A percentile compares a stretch with the other conserved stretches of the same genome.
These are phyloP conservation scores for Naumovozyma dairenensis DNA, from an alignment of 805 yeast species.

Conservation along the genomic window DNA sequence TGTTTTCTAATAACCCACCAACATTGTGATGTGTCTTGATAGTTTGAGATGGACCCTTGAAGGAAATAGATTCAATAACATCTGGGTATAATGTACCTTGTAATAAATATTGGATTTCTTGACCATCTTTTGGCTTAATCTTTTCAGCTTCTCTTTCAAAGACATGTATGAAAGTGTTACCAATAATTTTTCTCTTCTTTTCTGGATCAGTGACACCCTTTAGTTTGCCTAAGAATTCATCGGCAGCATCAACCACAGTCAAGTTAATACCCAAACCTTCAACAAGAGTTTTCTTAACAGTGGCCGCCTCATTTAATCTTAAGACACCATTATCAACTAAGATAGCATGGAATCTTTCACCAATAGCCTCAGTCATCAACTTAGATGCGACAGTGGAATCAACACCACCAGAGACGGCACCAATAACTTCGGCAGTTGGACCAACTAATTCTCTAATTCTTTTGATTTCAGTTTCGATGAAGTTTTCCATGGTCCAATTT, in stretches of 20 bases:
- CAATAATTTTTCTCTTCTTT: constrained; percentile 96
- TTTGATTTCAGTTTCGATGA: constrained; percentile 90
- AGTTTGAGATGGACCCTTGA: constrained; percentile 99
- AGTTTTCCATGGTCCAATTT: constrained; percentile 98
- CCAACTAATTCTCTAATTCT: constrained; percentile 89
- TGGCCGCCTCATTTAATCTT: constrained; percentile 87
- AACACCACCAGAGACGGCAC: constrained; percentile 99
- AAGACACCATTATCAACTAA: constrained; percentile 96
- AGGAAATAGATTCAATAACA: constrained; percentile 95
- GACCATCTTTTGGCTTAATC: constrained; percentile 81
- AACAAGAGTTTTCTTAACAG: constrained; percentile 79
- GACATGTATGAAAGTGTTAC: constrained; percentile 93
- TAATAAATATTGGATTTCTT: constrained; percentile 82
- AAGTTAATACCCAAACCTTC: constrained; percentile 91
- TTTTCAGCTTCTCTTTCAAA: constrained; percentile 93
- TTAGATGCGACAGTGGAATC: constrained; percentile 99
- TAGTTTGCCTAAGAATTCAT: constrained; percentile 74
- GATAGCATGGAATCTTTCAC: constrained; percentile 97
- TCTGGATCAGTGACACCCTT: constrained; percentile 97
- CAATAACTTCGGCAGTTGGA: constrained; percentile 96
- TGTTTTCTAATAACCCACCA: constrained; percentile 94
- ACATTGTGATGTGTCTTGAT: constrained; percentile 99
- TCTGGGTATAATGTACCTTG: constrained; percentile 98
- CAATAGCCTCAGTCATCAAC: constrained; percentile 95
- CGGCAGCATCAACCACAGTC: constrained; percentile 89